Conservation (phyloP, 2,329 filamentous ascomycete genomes). For the Verticillium nonalfalfae region DNA sequence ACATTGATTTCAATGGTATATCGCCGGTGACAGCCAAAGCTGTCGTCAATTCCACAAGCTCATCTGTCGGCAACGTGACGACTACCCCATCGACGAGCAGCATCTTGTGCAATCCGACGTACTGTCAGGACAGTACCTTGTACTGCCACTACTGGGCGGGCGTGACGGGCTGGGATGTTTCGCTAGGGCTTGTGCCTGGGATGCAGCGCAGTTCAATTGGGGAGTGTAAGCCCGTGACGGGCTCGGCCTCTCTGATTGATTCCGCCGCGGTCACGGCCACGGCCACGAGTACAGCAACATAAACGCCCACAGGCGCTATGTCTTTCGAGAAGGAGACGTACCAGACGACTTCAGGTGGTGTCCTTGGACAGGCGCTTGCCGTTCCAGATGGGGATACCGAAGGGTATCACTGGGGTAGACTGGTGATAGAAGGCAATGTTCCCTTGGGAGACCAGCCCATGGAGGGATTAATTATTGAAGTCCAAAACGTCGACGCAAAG, state of each 20-base stretch:
- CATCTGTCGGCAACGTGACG: not conserved
- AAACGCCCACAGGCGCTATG: too few relatives aligned
- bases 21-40: not conserved
- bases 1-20: not conserved
- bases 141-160: conserved; percentile 34
- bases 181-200: conserved; percentile 26
- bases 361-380: not conserved
- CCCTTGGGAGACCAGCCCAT: not conserved
- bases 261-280: not conserved
- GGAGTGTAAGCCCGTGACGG: conserved; percentile 13
- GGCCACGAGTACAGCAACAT: not conserved
- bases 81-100: not conserved
- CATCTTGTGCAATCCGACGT: conserved; percentile 6
- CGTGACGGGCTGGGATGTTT: conserved; percentile 25
- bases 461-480: too few relatives aligned
- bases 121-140: conserved; percentile 24
- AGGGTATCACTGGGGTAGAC: not conserved
- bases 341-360: too few relatives aligned
- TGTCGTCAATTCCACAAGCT: not conserved
- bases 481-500: too few relatives aligned
- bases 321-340: too few relatives aligned
- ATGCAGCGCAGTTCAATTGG: conserved; percentile 26
- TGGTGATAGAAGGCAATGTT: not conserved
- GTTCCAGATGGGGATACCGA: not conserved
- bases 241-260: not conserved